phyloP scores from a whole-genome alignment of 306 rosid species.

The Vigna unguiculata region DNA sequence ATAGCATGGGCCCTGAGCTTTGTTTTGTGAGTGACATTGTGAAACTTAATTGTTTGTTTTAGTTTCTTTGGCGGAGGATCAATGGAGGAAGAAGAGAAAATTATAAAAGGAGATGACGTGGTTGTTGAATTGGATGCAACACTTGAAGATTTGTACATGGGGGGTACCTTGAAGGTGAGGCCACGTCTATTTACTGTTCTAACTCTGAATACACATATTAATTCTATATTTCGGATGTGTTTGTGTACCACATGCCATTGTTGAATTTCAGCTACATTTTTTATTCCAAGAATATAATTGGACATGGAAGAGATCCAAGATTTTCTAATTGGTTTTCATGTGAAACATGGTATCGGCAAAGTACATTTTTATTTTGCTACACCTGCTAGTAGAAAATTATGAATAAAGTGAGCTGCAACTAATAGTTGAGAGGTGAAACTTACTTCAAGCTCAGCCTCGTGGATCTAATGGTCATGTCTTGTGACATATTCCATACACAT shows the following conservation, averaged over 20 bases:
- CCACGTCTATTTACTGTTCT: constrained; percentile 18
- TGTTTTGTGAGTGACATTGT: constrained; percentile 27
- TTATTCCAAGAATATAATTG: constrained; percentile 18
- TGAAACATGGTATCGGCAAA: constrained; percentile 10
- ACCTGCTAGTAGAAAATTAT: constrained; percentile 11
- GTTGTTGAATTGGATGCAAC: constrained; percentile 84
- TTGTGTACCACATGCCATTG: background rate
- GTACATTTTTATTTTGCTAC: constrained; percentile 22
- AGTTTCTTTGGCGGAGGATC: constrained; percentile 90
- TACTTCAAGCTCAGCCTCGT: background rate
- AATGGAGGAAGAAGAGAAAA: constrained; percentile 84
- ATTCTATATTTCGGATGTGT: constrained; percentile 4
- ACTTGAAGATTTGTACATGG: constrained; percentile 94
- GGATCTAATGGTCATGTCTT: background rate
- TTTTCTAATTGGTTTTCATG: constrained; percentile 26
- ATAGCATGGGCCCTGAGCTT: constrained; percentile 4
- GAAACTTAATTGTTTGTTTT: constrained; percentile 41
- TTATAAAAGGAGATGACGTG: constrained; percentile 88
- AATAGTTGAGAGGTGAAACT: constrained; percentile 14
- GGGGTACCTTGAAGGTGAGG: constrained; percentile 90
- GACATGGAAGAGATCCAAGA: background rate
- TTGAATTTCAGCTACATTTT: constrained; percentile 18
- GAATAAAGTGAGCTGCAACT: constrained; percentile 1
- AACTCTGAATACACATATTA: background rate
- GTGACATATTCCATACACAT: background rate